Percentiles rank a stretch among this genome's conserved stretches.
These are phyloP conservation scores for Coniophora puteana DNA, from an alignment of 1,284 basidiomycete species.

Conservation along the genomic window DNA sequence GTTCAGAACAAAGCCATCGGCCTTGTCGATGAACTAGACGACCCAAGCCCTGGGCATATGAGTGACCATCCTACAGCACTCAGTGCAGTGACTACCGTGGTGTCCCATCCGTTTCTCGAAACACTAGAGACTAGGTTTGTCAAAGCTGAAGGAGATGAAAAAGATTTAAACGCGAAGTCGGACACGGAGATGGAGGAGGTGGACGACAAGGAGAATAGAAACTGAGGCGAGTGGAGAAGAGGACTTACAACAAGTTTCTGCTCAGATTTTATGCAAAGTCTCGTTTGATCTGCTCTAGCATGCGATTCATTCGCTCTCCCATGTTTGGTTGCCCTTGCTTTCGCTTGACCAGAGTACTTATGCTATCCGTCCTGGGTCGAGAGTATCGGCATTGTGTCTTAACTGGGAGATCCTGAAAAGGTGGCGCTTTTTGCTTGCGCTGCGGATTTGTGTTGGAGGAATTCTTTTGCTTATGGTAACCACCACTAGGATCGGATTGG, in stretches of 20 bases:
- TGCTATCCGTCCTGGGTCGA: no score
- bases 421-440: slow-evolving; percentile 19
- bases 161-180: slow-evolving; percentile 20
- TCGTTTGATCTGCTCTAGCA: slow-evolving; percentile 73
- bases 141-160: slow-evolving; percentile 35
- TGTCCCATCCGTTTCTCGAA: slow-evolving; percentile 44
- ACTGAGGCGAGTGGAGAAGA: slow-evolving; percentile 9
- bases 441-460: slow-evolving; percentile 10
- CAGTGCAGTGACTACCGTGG: slow-evolving; percentile 56
- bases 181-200: slow-evolving; percentile 44
- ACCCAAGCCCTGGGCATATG: slow-evolving; percentile 76
- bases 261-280: slow-evolving; percentile 43
- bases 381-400: no score
- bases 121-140: slow-evolving; percentile 67
- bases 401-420: no score
- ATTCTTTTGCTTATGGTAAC: no score
- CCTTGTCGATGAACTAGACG: slow-evolving; percentile 78
- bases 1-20: slow-evolving; percentile 54
- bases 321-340: slow-evolving; percentile 69
- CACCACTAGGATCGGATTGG: no score
- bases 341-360: no score
- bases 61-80: slow-evolving; percentile 74
- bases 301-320: slow-evolving; percentile 74
- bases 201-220: slow-evolving; percentile 60
- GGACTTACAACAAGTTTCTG: no score